Percentiles rank a stretch among this genome's conserved stretches.
Conservation (phyloP, 83 land plant species). For the Diphasiastrum complanatum region DNA sequence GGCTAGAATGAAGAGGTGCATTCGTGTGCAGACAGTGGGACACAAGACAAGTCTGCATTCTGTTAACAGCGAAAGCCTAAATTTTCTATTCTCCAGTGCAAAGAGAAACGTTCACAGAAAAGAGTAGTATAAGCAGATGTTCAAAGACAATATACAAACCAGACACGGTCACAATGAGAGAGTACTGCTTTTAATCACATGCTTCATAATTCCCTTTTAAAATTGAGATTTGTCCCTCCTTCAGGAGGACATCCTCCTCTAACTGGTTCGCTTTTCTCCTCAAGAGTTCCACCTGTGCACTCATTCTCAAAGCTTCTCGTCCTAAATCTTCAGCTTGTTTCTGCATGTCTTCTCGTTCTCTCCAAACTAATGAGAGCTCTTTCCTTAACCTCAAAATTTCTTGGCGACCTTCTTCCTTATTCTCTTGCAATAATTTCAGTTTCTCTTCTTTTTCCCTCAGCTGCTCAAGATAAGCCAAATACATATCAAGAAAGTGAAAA, state of each 20-base stretch:
- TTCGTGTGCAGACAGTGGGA: too few species aligned
- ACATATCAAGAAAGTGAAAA: neutral
- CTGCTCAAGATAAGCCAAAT: slow-evolving; percentile 9
- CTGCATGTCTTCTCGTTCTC: slow-evolving; percentile 32
- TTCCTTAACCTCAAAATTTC: too few species aligned
- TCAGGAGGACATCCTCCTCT: slow-evolving; percentile 36
- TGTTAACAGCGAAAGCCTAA: too few species aligned
- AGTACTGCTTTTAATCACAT: slow-evolving; percentile 4
- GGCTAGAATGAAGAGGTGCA: too few species aligned
- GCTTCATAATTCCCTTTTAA: slow-evolving; percentile 13
- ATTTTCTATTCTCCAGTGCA: too few species aligned
- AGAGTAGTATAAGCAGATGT: too few species aligned
- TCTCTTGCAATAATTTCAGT: slow-evolving; percentile 12
- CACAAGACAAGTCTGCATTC: too few species aligned
- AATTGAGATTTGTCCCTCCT: slow-evolving; percentile 39
- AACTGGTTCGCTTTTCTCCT: slow-evolving; percentile 25
- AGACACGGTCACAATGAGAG: too few species aligned
- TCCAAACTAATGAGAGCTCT: slow-evolving; percentile 8
- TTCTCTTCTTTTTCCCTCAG: slow-evolving; percentile 17
- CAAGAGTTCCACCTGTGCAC: slow-evolving; percentile 28
- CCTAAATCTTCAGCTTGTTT: slow-evolving; percentile 38
- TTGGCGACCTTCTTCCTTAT: too few species aligned
- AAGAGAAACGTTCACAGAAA: too few species aligned
- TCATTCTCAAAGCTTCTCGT: slow-evolving; percentile 34
- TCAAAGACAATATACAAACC: too few species aligned